A percentile compares a stretch with the other conserved stretches of the same genome.
Evolutionary conservation across 352 stramenopile species (phyloP).

Genomic region (Globisporangium apiculatum): DNA sequence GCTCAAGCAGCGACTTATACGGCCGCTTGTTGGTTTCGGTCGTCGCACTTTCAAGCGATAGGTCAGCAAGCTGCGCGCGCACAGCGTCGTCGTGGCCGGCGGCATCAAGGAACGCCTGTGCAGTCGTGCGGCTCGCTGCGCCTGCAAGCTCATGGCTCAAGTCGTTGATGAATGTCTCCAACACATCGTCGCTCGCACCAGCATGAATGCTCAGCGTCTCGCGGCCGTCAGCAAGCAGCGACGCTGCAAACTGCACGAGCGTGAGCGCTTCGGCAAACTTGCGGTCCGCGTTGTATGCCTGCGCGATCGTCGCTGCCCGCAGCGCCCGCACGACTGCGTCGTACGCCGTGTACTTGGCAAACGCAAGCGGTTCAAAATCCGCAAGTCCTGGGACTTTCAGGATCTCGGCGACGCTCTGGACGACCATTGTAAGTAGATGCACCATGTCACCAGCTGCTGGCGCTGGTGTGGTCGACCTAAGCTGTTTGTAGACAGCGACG

Average conservation of each 20-base stretch:
- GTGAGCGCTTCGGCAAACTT: conserved; percentile 66
- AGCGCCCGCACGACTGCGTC: conserved; percentile 60
- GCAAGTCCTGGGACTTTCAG: conserved; percentile 48
- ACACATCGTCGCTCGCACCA: conserved; percentile 47
- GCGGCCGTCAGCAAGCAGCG: conserved; percentile 51
- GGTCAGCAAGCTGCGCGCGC: conserved; percentile 56
- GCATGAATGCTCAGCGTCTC: conserved; percentile 50
- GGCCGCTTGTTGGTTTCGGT: conserved; percentile 2
- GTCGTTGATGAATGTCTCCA: conserved; percentile 58
- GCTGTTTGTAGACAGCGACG: conserved; percentile 54
- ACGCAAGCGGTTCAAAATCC: conserved; percentile 42
- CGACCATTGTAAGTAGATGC: conserved; percentile 78
- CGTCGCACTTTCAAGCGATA: conserved; percentile 25
- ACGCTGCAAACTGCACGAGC: conserved; percentile 66
- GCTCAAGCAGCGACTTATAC: conserved; percentile 37
- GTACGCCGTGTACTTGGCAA: conserved; percentile 65
- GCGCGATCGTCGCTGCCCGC: conserved; percentile 49
- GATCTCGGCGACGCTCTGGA: conserved; percentile 79
- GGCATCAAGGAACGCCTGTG: conserved; percentile 60
- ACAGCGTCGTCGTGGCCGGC: conserved; percentile 47
- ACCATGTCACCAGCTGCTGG: conserved; percentile 52
- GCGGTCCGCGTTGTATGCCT: conserved; percentile 55
- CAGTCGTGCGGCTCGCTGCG: conserved; percentile 61
- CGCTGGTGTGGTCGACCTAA: conserved; percentile 29
- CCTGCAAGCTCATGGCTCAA: conserved; percentile 54